Evolutionary conservation across 2,329 filamentous ascomycete genomes (phyloP), one percentile per base, ranked within the genome.

Genomic region (Emmonsia crescens): DNA sequence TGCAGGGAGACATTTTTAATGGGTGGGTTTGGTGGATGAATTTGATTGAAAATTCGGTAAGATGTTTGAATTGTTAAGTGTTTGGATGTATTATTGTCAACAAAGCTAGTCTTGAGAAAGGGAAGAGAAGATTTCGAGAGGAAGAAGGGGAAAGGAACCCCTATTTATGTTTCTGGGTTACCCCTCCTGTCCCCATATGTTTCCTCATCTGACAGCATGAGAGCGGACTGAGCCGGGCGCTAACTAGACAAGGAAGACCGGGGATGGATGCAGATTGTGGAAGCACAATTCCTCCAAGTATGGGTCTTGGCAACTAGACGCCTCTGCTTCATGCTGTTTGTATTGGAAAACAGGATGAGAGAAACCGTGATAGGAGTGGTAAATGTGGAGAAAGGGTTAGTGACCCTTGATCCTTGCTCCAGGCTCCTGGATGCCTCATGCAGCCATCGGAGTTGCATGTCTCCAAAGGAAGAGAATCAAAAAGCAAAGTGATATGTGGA

Each of bases 1-100:
- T 57, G 70, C 74, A 76, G 70, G 74, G 74, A 72, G 68, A 68
- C 74, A 76, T 77, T 60, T 65, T 74, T 70, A 66, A 66, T 66
- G 66, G 56, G 29, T 57, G 16, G 52, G 19, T 61, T 66, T 59
- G 59, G 61, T 61, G 51, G 51, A 62, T 64, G 62, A 63, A 59
- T 64, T 61, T 61, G 62, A 4, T 56, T 65, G 57, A 44, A 60
- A 59, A 60, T 64, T 63, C 46, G 48, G 36, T 42, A 52, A 60
- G 29, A 33, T 33, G 1, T 55, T 44, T 59, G 19, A n/a, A 24
- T 49, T 54, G 36, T 16, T n/a, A 51, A 24, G 9, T 36, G 5
- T 29, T 60, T 27, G 33, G 12, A 29, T 54, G 21, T 38, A 42
- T 36, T 21, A 24, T 46, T 52, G 36, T 60, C 42, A 46, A 60